phyloP scores from a whole-genome alignment of 2,329 filamentous ascomycete genomes.

The Aureobasidium uvarum region DNA sequence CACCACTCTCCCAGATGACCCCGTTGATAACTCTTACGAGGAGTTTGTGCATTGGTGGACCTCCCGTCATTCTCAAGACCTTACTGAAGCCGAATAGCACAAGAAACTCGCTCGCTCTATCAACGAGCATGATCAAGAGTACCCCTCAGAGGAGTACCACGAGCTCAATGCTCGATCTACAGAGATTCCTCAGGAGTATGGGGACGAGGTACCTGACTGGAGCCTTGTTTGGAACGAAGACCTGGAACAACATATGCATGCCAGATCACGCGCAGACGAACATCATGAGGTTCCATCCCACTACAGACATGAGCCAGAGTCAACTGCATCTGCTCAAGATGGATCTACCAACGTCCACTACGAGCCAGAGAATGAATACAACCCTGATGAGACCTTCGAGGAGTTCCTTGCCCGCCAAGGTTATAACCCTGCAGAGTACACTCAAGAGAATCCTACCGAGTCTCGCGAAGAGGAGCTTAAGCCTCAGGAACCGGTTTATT shows the following conservation, averaged over 20 bases:
- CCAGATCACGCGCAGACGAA: neutral
- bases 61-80: neutral
- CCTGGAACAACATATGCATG: neutral
- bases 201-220: neutral
- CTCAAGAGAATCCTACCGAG: neutral
- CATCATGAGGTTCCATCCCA: neutral
- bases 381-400: neutral
- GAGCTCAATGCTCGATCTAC: neutral
- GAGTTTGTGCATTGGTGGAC: neutral
- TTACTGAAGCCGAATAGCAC: neutral
- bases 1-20: neutral
- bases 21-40: neutral
- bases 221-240: neutral
- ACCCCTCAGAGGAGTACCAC: neutral
- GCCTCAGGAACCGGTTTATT: neutral
- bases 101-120: neutral
- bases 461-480: neutral
- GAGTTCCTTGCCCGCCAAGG: conserved; percentile 1
- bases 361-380: neutral
- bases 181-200: neutral
- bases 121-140: neutral
- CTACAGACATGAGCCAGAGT: neutral
- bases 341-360: too few species aligned
- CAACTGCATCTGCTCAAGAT: neutral
- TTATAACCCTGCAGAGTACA: neutral